Evolutionary conservation across 208 protist genomes (phyloP), one percentile per base, ranked within the genome.

Genomic region (Herpetomonas samuelpessoai): DNA sequence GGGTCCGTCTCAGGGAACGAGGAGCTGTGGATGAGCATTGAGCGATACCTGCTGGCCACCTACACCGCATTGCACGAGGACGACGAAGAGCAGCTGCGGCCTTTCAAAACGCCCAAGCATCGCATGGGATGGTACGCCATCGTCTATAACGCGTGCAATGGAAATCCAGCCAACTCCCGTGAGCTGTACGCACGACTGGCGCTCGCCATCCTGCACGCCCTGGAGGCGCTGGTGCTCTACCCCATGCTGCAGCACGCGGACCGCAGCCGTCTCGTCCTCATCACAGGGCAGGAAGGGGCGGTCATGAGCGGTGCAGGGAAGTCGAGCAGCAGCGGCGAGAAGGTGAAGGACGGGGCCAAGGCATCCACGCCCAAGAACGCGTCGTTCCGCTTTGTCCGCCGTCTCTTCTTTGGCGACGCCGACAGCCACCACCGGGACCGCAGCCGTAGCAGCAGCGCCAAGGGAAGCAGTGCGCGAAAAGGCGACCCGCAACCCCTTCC

Each of bases 91-190:
- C 51, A 64, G 49, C 65, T 73, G 44, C 64, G 59, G 27, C 59
- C 61, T 50, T 58, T 57, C 73, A 59, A 57, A 58, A 55, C 71
- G 30, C 74, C 76, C 18, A 76, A 78, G 47, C 63, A 86, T 58
- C 74, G 72, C 39, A 93, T 93, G 86, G 72, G 65, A 27, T 93
- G 81, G 81, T 87, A 92, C 62, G 71, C 81, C 1, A 58, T 71
- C 27, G 76, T 92, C 45, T 92, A 92, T 65, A 79, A 76, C 55
- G 71, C 64, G 12, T 92, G 85, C 68, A 75, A 69, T 67, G 66
- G 69, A 22, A 56, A 79, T 55, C 79, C 79, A 0, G 50, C 53
- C 52, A 87, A 76, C 31, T 86, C 76, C 4, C 66, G 71, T 16
- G 71, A 81, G 26, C 64, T 93, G 7, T 90, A 90, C 54, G 38